A percentile compares a stretch with the other conserved stretches of the same genome.
These are phyloP conservation scores for Jaltomata sinuosa DNA, from an alignment of 257 asterid genomes.

Conservation along the genomic window DNA sequence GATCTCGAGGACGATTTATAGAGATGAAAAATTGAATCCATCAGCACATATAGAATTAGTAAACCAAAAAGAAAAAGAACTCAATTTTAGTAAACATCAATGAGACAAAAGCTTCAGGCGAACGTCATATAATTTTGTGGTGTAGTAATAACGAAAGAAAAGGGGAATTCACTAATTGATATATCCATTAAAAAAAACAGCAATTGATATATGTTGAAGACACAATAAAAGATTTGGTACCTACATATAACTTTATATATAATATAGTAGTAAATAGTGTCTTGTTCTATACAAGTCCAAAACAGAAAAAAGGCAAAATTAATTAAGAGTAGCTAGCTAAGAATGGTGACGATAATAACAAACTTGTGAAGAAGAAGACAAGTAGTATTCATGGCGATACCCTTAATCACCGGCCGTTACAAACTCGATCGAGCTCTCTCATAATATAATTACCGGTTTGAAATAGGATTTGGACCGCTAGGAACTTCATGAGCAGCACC, in stretches of 20 bases:
- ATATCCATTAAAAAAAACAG: not conserved
- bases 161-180: not conserved
- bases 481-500: slow-evolving; percentile 74
- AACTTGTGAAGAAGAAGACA: slow-evolving; percentile 15
- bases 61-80: not conserved
- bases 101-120: not conserved
- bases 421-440: too few relatives aligned
- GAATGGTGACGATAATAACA: slow-evolving; percentile 7
- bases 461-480: slow-evolving; percentile 83
- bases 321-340: not conserved
- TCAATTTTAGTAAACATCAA: not conserved
- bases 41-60: not conserved
- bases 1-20: not conserved
- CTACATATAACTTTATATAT: not conserved
- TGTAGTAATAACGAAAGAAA: not conserved
- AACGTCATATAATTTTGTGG: not conserved
- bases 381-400: slow-evolving; percentile 10
- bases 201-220: not conserved
- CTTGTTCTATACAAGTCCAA: slow-evolving; percentile 26
- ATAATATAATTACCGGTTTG: slow-evolving; percentile 46
- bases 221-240: slow-evolving; percentile 8
- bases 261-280: slow-evolving; percentile 1
- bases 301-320: not conserved
- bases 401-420: not conserved
- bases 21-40: not conserved